These are phyloP conservation scores for Candida sakaeoensis DNA, from an alignment of 805 yeast species.

Conservation along the genomic window DNA sequence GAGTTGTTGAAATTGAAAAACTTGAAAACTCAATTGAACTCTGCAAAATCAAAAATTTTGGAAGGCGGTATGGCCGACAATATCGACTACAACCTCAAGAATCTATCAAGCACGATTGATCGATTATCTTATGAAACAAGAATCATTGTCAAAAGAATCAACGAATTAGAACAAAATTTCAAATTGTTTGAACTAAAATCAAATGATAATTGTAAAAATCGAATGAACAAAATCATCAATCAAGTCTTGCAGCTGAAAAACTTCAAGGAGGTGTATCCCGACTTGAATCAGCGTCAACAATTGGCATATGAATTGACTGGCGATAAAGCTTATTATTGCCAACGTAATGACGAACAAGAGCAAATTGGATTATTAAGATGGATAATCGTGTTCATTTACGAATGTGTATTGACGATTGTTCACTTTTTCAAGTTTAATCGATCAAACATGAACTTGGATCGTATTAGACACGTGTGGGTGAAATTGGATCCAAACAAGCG, in stretches of 20 bases:
- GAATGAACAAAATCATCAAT: conserved; percentile 23
- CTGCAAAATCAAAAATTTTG: conserved; percentile 19
- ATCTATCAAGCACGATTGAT: conserved; percentile 33
- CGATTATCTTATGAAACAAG: conserved; percentile 38
- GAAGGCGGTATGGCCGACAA: conserved; percentile 28
- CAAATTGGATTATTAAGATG: conserved; percentile 16
- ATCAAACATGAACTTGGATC: conserved; percentile 39
- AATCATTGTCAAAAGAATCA: conserved; percentile 36
- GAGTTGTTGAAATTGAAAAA: conserved; percentile 28
- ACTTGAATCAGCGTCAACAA: conserved; percentile 24
- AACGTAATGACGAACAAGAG: conserved; percentile 1
- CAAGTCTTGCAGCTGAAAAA: conserved; percentile 26
- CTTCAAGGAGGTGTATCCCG: conserved; percentile 28
- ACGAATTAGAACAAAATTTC: conserved; percentile 36
- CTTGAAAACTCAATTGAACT: conserved; percentile 23
- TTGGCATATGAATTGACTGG: conserved; percentile 28
- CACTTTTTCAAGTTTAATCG: conserved; percentile 36
- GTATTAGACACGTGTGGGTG: conserved; percentile 36
- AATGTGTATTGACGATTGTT: conserved; percentile 28
- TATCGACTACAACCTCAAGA: conserved; percentile 26
- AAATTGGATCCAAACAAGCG: conserved; percentile 39
- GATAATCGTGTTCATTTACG: conserved; percentile 30
- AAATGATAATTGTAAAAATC: conserved; percentile 23
- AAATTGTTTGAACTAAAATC: conserved; percentile 25
- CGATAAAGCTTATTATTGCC: conserved; percentile 7